phyloP scores from a whole-genome alignment of 495 filamentous ascomycete genomes.

The Daldinia grandis region DNA sequence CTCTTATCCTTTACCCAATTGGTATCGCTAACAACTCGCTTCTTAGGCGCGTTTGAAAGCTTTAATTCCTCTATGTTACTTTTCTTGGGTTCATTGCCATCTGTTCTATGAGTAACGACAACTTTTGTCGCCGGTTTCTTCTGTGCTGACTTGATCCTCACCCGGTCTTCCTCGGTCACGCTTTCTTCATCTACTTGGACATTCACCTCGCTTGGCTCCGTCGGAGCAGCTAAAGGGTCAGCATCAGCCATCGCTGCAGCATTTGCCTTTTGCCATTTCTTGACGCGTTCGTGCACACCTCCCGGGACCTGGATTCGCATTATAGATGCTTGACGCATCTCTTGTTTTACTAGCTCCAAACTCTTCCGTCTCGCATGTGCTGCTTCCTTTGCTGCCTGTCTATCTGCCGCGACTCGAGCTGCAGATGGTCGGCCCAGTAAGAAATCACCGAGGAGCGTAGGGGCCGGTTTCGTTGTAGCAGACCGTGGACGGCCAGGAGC shows the following conservation, averaged over 20 bases:
- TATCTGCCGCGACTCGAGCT: conserved; percentile 51
- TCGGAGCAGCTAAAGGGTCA: conserved; percentile 50
- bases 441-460: conserved; percentile 62
- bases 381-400: conserved; percentile 45
- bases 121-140: conserved; percentile 47
- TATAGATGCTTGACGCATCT: conserved; percentile 59
- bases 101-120: conserved; percentile 16
- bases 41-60: conserved; percentile 63
- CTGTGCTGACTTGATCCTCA: conserved; percentile 56
- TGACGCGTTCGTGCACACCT: conserved; percentile 71
- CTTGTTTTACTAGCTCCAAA: conserved; percentile 56
- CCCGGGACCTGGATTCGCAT: conserved; percentile 58
- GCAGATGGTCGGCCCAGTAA: conserved; percentile 61
- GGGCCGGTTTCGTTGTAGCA: conserved; percentile 40
- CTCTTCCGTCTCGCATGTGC: conserved; percentile 54
- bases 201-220: conserved; percentile 56
- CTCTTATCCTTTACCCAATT: conserved; percentile 72
- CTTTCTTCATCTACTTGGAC: conserved; percentile 55
- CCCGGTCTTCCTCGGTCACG: conserved; percentile 59
- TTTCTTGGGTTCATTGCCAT: conserved; percentile 29
- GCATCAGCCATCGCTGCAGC: conserved; percentile 60
- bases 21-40: conserved; percentile 81
- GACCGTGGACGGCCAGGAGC: conserved; percentile 43
- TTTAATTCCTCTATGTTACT: conserved; percentile 38
- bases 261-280: conserved; percentile 78